Evolutionary conservation across 441 rosid genomes (phyloP), one percentile per base, ranked within the genome.

Genomic region (Erodium trifolium): DNA sequence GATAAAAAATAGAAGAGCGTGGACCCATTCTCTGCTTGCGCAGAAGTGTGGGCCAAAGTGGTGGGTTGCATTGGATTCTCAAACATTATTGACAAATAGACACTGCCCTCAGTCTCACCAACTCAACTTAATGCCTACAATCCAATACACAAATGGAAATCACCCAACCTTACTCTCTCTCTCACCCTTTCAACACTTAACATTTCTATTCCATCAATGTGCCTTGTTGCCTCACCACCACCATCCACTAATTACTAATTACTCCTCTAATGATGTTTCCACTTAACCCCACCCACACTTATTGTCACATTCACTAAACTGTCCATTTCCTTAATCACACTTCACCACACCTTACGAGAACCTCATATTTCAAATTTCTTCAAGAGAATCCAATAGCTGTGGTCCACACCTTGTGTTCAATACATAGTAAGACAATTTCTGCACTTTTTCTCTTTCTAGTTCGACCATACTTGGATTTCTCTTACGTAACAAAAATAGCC

Each of bases 51-150:
- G 64, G 13, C 64, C 64, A 59, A 59, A 18, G 64, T 18, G 64
- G 64, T 59, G 34, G 64, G 64, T 59, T 23, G 64, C 64, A 59
- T 59, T 59, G 64, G 34, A 59, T 59, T 59, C 64, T 49, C 55
- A 49, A n/a, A 6, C 55, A 49, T 49, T 49, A 49, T 49, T 49
- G 55, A 49, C 5, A 47, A 49, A 49, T 49, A 13, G 55, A 49
- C 55, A 49, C 14, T 47, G 53, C 17, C 55, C 16, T 59, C 27
- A n/a, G n/a, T n/a, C 27, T 23, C 64, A 59, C 29, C 63, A 19
- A 59, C 63, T 18, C 63, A 59, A 23, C 6, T 59, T 6, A 19
- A 59, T 18, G 64, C 64, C 64, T 59, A 11, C 4, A 59, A 7
- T 2, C 31, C 45, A 1, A 6, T 1, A 29, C 63, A 0, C 5